Evolutionary conservation across 306 rosid species (phyloP).

Genomic region (Sechiopsis laciniata): DNA sequence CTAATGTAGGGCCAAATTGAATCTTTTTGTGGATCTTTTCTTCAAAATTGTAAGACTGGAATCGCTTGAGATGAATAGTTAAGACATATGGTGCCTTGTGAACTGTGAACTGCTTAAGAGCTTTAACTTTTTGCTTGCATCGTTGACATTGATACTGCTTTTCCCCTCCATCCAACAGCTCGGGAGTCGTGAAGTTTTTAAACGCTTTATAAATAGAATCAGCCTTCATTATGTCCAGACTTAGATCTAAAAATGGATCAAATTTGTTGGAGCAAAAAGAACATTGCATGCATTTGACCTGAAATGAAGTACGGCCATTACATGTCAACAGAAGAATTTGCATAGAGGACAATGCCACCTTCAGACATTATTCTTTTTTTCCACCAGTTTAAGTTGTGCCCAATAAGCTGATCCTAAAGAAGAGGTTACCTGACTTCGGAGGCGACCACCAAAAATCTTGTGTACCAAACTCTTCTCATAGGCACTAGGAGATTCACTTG

Average conservation of each 20-base stretch:
- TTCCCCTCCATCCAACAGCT: slow-evolving; percentile 91
- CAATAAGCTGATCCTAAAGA: not conserved
- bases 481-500: slow-evolving; percentile 90
- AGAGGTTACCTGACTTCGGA: slow-evolving; percentile 72
- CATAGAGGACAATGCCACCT: not conserved
- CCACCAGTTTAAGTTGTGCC: not conserved
- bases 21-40: slow-evolving; percentile 80
- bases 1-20: slow-evolving; percentile 58
- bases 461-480: slow-evolving; percentile 95
- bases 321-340: slow-evolving; percentile 5
- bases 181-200: slow-evolving; percentile 67
- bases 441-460: slow-evolving; percentile 92
- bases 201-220: slow-evolving; percentile 82
- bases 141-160: slow-evolving; percentile 76
- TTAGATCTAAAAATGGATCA: slow-evolving; percentile 92
- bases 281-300: slow-evolving; percentile 92
- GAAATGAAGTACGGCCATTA: slow-evolving; percentile 25
- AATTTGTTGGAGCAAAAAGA: slow-evolving; percentile 72
- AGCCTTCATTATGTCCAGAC: slow-evolving; percentile 86
- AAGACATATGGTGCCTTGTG: slow-evolving; percentile 91
- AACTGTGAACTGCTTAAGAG: slow-evolving; percentile 78
- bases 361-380: not conserved
- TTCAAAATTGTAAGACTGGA: slow-evolving; percentile 64
- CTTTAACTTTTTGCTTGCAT: slow-evolving; percentile 93
- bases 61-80: slow-evolving; percentile 78